Percentiles rank a stretch among this genome's conserved stretches.
These are phyloP conservation scores for Nicotiana rustica DNA, from an alignment of 305 asterid species.

Conservation along the genomic window DNA sequence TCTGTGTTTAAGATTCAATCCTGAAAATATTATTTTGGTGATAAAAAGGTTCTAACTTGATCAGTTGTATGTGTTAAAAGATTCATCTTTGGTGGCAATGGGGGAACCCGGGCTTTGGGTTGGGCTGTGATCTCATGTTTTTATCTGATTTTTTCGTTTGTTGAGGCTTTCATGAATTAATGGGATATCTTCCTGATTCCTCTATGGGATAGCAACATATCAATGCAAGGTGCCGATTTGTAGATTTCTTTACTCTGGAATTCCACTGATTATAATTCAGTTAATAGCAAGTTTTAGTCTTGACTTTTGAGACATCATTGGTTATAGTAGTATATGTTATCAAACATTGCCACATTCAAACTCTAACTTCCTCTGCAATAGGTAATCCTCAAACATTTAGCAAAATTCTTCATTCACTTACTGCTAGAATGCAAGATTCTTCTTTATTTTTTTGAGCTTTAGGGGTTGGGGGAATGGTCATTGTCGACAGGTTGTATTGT, in stretches of 20 bases:
- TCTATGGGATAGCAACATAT: background rate
- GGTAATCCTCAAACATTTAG: background rate
- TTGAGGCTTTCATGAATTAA: background rate
- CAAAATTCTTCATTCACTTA: background rate
- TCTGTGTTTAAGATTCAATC: conserved; percentile 40
- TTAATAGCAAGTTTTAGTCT: background rate
- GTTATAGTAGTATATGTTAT: background rate
- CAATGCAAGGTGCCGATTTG: background rate
- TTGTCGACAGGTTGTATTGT: background rate
- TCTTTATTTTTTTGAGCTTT: background rate
- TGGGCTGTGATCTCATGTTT: background rate
- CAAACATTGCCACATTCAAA: background rate
- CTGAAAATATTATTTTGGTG: background rate
- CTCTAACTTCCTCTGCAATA: background rate
- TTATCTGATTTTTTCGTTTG: background rate
- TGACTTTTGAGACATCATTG: background rate
- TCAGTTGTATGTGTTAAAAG: background rate
- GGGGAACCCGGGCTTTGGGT: background rate
- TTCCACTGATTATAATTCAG: background rate
- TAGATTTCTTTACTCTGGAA: background rate
- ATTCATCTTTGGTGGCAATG: background rate
- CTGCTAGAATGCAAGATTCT: background rate
- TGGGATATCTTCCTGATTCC: background rate
- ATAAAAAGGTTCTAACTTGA: conserved; percentile 18
- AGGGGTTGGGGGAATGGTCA: background rate